Conservation (phyloP, 768 basidiomycete species). For the Pleurotus eryngii region DNA sequence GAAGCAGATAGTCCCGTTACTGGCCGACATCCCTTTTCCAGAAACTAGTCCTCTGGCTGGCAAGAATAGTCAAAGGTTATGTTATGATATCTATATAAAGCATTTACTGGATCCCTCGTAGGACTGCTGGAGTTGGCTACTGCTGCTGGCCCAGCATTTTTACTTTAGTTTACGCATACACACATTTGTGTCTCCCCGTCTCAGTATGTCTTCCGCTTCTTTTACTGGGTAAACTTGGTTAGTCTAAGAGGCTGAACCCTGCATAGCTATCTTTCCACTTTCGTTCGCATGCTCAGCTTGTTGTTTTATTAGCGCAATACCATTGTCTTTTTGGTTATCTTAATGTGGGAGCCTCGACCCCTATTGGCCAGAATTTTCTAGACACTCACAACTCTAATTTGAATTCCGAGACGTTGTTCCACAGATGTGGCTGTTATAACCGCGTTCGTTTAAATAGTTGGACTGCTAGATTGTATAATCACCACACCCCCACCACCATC, state of each 20-base stretch:
- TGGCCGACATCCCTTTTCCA: constrained; percentile 3
- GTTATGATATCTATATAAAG: neutral
- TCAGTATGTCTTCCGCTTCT: neutral
- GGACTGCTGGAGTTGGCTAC: neutral
- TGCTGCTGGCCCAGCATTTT: neutral
- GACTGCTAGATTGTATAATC: neutral
- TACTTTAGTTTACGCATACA: neutral
- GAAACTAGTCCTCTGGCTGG: neutral
- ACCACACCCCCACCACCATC: neutral
- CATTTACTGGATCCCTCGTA: neutral
- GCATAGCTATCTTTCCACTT: neutral
- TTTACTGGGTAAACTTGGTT: neutral
- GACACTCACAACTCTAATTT: too few species aligned
- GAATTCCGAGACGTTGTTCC: too few species aligned
- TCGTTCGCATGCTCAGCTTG: neutral
- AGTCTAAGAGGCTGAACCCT: neutral
- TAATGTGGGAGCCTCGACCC: too few species aligned
- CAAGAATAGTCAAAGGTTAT: neutral
- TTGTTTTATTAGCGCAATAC: neutral
- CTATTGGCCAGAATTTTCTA: too few species aligned
- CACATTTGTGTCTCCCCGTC: neutral
- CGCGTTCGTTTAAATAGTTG: too few species aligned
- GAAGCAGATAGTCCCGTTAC: constrained; percentile 18
- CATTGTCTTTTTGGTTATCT: too few species aligned
- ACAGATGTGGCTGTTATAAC: too few species aligned